These are phyloP conservation scores for Artemisia princeps DNA, from an alignment of 140 eudicot genomes.

Conservation along the genomic window DNA sequence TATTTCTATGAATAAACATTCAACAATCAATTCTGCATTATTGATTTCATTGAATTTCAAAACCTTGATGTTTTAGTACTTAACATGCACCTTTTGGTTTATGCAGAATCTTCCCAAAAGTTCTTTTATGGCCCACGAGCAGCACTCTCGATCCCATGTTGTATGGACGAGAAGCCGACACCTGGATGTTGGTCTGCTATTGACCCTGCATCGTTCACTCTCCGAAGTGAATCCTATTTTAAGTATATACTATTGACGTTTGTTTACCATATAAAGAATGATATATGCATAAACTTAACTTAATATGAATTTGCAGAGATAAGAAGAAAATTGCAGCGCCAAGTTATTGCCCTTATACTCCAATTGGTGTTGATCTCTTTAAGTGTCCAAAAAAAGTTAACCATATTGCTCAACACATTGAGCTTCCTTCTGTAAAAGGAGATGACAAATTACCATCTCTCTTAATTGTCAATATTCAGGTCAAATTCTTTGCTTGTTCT, in stretches of 20 bases:
- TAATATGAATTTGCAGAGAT: slow-evolving; percentile 48
- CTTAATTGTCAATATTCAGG: slow-evolving; percentile 81
- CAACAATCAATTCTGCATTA: too few relatives aligned
- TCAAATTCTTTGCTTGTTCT: slow-evolving; percentile 5
- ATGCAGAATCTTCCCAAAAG: slow-evolving; percentile 53
- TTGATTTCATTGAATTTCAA: not conserved
- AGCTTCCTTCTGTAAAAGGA: slow-evolving; percentile 58
- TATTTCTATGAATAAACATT: too few relatives aligned
- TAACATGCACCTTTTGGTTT: slow-evolving; percentile 4
- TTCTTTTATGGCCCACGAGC: slow-evolving; percentile 69
- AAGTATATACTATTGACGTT: slow-evolving; percentile 41
- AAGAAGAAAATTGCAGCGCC: slow-evolving; percentile 74
- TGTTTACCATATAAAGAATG: not conserved
- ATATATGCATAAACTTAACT: not conserved
- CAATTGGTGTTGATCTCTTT: slow-evolving; percentile 78
- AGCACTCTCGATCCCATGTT: slow-evolving; percentile 60
- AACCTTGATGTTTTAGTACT: not conserved
- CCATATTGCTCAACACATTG: slow-evolving; percentile 87
- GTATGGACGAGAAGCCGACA: slow-evolving; percentile 51
- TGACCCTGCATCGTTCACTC: slow-evolving; percentile 65
- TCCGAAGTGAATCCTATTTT: slow-evolving; percentile 65
- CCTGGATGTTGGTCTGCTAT: slow-evolving; percentile 73
- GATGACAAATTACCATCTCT: slow-evolving; percentile 51
- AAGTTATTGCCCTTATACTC: slow-evolving; percentile 50
- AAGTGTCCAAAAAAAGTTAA: slow-evolving; percentile 62